Base-by-base conservation (phyloP, 805 yeast genomes). In the Ogataea zsoltii region DNA sequence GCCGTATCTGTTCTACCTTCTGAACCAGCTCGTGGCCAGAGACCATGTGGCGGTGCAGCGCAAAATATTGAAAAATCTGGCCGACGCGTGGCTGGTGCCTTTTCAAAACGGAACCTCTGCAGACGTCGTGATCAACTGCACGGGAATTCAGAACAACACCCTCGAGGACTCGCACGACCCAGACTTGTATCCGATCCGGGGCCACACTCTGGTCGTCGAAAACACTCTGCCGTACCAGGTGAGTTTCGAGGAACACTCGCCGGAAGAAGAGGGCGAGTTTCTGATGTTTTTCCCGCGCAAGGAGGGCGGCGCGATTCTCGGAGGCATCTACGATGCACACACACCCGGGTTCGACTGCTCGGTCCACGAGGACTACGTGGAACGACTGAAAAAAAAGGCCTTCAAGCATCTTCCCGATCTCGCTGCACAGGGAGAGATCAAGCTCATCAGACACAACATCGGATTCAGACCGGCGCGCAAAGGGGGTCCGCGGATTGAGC, bases 401-500 rank as follows among this genome's bases (percentile, higher is more conserved):
- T 51, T 51, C 38, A 49, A 37, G n/a, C 62, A 80, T 11, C 76
- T 68, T 42, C 89, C 91, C 0, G 81, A 81, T 38, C 64, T 85
- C 16, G 48, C 46, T 10, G 29, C 44, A 11, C 45, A 46, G 33
- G 62, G 68, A 14, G 61, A 61, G 4, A 65, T 77, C 42, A 81
- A 77, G 41, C 64, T 84, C 11, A 68, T 70, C 18, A 68, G 71
- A 40, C 63, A 74, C 31, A 82, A 82, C 60, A 85, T 83, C 13
- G 90, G 88, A 0, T 80, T 84, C 55, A 72, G 90, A 56, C 90
- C 89, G 1, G 83, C 79, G 0, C 71, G 88, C 58, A 55, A 62
- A 5, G 79, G 77, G 9, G 90, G 89, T 0, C 63, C 76, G 9
- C 66, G 80, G 39, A 61, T 80, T 3, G 75, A 74, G 28, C 30